Percentiles rank a stretch among this genome's conserved stretches.
Evolutionary conservation across 176 grass and related monocot genomes (phyloP).

Genomic region (Oryza nivara): DNA sequence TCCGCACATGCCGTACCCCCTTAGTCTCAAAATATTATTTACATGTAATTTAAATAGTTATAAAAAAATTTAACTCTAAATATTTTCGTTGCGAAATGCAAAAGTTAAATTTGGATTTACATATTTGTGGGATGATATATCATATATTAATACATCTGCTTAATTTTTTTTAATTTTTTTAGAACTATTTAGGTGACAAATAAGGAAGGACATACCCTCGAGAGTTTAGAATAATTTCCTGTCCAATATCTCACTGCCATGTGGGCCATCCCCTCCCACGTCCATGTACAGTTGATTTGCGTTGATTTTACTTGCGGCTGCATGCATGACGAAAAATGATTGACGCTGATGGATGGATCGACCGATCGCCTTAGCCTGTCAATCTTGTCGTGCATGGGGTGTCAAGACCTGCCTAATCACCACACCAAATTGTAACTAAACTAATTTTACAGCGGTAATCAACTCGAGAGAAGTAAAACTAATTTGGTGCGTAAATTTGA

Average conservation of each 20-base stretch:
- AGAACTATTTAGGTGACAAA: no score
- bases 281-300: not conserved
- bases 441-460: not conserved
- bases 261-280: not conserved
- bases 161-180: no score
- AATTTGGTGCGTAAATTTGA: not conserved
- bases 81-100: no score
- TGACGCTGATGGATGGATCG: not conserved
- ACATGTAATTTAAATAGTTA: no score
- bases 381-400: not conserved
- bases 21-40: no score
- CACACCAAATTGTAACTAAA: not conserved
- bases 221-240: no score
- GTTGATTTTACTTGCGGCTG: not conserved
- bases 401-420: not conserved
- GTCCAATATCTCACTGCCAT: not conserved
- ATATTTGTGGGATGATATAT: no score
- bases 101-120: no score
- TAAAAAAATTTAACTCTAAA: no score
- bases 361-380: not conserved
- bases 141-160: no score
- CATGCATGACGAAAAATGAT: not conserved
- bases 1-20: not conserved
- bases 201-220: no score
- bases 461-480: not conserved